A percentile compares a stretch with the other conserved stretches of the same genome.
These are phyloP conservation scores for Trypanosoma avium DNA, from an alignment of 208 protist genomes.

Conservation along the genomic window DNA sequence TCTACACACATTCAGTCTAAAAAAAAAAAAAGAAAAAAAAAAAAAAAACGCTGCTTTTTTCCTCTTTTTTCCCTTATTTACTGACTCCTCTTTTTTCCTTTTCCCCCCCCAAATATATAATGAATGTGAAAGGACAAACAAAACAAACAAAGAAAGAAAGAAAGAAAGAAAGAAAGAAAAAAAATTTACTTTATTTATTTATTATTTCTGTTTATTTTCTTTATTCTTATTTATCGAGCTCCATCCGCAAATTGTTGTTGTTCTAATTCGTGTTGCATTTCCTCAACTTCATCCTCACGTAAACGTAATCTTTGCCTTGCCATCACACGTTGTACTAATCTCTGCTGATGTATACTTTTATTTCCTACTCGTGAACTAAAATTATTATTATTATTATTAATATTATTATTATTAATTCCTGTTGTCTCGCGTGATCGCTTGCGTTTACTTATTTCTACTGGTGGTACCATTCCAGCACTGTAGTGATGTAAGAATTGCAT, in stretches of 20 bases:
- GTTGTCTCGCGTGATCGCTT: constrained; percentile 56
- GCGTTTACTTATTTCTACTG: constrained; percentile 38
- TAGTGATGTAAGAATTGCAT: constrained; percentile 74
- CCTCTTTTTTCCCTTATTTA: too few species aligned
- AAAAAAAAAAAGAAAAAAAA: too few species aligned
- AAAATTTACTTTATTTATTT: neutral
- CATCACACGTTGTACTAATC: constrained; percentile 67
- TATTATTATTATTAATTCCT: too few species aligned
- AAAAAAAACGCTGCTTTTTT: too few species aligned
- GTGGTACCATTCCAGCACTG: constrained; percentile 73
- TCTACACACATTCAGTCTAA: constrained; percentile 9
- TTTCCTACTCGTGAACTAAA: too few species aligned
- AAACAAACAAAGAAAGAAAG: constrained; percentile 9
- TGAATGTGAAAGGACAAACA: too few species aligned
- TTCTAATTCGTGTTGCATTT: constrained; percentile 14
- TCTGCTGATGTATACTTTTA: too few species aligned
- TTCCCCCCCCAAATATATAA: too few species aligned
- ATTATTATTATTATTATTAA: too few species aligned
- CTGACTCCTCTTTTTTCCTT: too few species aligned
- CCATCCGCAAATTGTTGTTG: constrained; percentile 10
- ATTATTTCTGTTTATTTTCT: too few species aligned
- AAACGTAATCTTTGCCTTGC: constrained; percentile 37
- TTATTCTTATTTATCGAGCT: too few species aligned
- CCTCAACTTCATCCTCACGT: constrained; percentile 42
- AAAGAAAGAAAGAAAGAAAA: neutral